A percentile compares a stretch with the other conserved stretches of the same genome.
phyloP scores from a whole-genome alignment of 306 rosid species.

The Glycyrrhiza uralensis region DNA sequence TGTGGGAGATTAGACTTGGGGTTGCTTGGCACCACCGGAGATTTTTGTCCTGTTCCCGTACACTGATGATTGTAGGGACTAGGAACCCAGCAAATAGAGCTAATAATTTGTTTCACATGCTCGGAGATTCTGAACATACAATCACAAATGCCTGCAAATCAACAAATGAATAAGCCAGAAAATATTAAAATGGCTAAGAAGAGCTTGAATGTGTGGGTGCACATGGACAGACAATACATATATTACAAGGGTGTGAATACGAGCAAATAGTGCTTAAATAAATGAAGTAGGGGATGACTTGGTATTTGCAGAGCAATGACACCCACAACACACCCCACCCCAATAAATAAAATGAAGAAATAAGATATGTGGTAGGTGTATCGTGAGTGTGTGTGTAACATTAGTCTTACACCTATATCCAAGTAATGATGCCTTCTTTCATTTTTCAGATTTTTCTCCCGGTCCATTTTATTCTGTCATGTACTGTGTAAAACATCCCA shows the following conservation, averaged over 20 bases:
- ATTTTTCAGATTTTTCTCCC: no score
- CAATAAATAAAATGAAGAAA: no score
- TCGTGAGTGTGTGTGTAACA: no score
- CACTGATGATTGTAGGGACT: conserved; percentile 30
- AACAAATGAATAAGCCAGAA: conserved; percentile 11
- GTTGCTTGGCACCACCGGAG: conserved; percentile 31
- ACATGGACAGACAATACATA: conserved; percentile 55
- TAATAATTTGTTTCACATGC: conserved; percentile 72
- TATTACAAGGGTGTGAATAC: conserved; percentile 5
- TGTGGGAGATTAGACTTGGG: conserved; percentile 31
- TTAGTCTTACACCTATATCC: no score
- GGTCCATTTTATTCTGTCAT: no score
- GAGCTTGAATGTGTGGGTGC: conserved; percentile 34
- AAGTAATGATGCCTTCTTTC: no score
- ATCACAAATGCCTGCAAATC: conserved; percentile 12
- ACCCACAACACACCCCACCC: no score
- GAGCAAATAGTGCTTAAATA: conserved; percentile 17
- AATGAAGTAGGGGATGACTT: conserved; percentile 13
- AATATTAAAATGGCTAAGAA: conserved; percentile 29
- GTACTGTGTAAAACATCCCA: no score
- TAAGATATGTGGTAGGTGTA: no score
- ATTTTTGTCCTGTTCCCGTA: conserved; percentile 55
- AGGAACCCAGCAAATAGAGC: conserved; percentile 18
- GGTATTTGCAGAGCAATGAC: no score
- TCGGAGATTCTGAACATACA: conserved; percentile 24